These are phyloP conservation scores for Phytophthora brassicae DNA, from an alignment of 352 stramenopile genomes.

Conservation along the genomic window DNA sequence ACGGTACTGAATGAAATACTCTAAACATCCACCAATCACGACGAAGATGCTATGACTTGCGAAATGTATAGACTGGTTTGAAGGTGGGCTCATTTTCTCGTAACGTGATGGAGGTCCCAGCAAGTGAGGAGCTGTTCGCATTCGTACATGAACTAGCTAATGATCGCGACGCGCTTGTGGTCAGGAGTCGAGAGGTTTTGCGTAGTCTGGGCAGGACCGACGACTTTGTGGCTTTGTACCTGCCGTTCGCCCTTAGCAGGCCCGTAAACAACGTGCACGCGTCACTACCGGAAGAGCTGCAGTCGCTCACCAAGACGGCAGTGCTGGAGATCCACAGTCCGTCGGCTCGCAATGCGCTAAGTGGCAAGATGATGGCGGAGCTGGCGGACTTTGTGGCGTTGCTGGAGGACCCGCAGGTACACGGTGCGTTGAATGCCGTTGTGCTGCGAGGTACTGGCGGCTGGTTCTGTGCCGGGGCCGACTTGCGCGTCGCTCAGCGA, in stretches of 20 bases:
- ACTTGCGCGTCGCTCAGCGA: conserved; percentile 77
- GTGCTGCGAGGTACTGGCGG: conserved; percentile 54
- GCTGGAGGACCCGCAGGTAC: conserved; percentile 58
- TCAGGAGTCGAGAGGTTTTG: conserved; percentile 47
- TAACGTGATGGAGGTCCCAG: conserved; percentile 4
- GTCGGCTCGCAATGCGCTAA: conserved; percentile 71
- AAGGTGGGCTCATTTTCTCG: background rate
- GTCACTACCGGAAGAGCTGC: conserved; percentile 16
- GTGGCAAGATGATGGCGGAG: conserved; percentile 89
- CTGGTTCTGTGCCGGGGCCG: conserved; percentile 86
- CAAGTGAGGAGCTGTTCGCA: conserved; percentile 34
- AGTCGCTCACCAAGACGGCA: conserved; percentile 44
- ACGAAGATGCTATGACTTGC: background rate
- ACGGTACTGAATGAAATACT: too few relatives aligned
- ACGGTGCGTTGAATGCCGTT: conserved; percentile 61
- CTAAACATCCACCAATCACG: conserved; percentile 12
- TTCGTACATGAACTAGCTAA: conserved; percentile 54
- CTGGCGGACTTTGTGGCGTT: conserved; percentile 64
- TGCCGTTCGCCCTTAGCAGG: conserved; percentile 32
- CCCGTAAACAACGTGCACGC: background rate
- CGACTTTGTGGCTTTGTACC: conserved; percentile 24
- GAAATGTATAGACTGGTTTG: conserved; percentile 1
- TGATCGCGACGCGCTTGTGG: conserved; percentile 38
- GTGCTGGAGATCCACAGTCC: conserved; percentile 77
- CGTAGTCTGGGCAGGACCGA: conserved; percentile 38